Evolutionary conservation across 192 early-diverging fungal genomes (phyloP).

Genomic region (Thamnidium elegans): DNA sequence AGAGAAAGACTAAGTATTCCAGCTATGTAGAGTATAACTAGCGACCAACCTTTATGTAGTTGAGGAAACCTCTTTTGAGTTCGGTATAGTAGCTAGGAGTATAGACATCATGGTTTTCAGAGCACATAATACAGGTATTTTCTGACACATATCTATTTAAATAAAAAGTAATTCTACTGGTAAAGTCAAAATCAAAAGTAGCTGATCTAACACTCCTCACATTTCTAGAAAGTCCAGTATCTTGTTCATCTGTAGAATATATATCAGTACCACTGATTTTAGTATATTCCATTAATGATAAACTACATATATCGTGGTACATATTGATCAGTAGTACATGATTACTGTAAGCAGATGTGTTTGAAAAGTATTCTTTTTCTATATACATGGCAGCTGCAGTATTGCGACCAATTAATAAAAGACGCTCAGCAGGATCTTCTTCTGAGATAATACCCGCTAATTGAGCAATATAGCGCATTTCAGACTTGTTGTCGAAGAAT

Average conservation of each 20-base stretch:
- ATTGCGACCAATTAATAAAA: constrained; percentile 40
- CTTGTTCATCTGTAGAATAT: neutral
- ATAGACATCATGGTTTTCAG: neutral
- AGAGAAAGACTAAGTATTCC: neutral
- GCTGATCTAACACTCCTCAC: neutral
- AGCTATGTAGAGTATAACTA: neutral
- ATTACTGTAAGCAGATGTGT: neutral
- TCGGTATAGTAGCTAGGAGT: neutral
- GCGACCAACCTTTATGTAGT: neutral
- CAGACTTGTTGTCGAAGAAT: constrained; percentile 26
- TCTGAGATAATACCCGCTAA: constrained; percentile 34
- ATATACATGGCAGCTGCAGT: constrained; percentile 44
- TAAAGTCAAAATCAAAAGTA: constrained; percentile 9
- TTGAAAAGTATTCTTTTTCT: constrained; percentile 22
- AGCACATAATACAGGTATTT: neutral
- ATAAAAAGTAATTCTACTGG: neutral
- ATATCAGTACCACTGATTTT: neutral
- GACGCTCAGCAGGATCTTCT: constrained; percentile 34
- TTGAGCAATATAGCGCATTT: constrained; percentile 40
- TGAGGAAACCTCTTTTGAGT: neutral
- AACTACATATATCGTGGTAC: neutral
- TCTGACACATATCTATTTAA: neutral
- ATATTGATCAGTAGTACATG: neutral
- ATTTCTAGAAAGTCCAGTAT: neutral
- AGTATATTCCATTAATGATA: neutral